Percentiles rank a stretch among this genome's conserved stretches.
phyloP scores from a whole-genome alignment of 768 basidiomycete species.

The Tephrocybe sp. region DNA sequence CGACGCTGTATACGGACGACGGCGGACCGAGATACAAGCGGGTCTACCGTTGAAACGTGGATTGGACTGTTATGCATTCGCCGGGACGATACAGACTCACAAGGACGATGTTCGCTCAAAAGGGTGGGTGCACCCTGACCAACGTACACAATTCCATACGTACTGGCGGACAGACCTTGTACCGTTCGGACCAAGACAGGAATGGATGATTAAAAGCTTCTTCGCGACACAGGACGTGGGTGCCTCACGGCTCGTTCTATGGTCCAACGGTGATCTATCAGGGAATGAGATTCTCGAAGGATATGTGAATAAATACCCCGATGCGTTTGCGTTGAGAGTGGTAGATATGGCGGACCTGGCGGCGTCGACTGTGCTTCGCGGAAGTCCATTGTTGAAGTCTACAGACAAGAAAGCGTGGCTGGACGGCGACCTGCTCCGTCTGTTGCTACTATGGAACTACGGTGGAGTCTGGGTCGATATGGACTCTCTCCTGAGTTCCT shows the following conservation, averaged over 20 bases:
- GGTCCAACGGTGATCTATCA: constrained; percentile 84
- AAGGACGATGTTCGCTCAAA: constrained; percentile 14
- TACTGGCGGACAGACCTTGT: constrained; percentile 94
- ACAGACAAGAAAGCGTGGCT: constrained; percentile 87
- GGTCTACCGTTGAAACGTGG: constrained; percentile 77
- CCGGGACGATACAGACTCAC: constrained; percentile 64
- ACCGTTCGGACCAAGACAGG: constrained; percentile 77
- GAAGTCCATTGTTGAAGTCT: constrained; percentile 52
- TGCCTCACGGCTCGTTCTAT: constrained; percentile 69
- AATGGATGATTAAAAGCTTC: constrained; percentile 89
- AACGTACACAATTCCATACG: constrained; percentile 75
- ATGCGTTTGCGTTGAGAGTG: constrained; percentile 65
- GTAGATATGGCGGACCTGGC: constrained; percentile 71
- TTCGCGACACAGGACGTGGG: constrained; percentile 84
- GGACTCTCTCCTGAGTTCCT: constrained; percentile 76
- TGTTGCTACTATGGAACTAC: constrained; percentile 84
- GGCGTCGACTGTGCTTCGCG: constrained; percentile 72
- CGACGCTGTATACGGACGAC: constrained; percentile 58
- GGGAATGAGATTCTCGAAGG: constrained; percentile 52
- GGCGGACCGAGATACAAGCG: constrained; percentile 70
- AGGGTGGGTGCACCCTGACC: constrained; percentile 31
- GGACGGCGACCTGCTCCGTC: constrained; percentile 88
- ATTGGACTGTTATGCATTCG: constrained; percentile 91
- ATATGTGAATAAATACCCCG: constrained; percentile 63
- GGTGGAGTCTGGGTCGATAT: constrained; percentile 98